Conservation (phyloP, 2,329 filamentous ascomycete species). For the Berkeleyomyces rouxiae region DNA sequence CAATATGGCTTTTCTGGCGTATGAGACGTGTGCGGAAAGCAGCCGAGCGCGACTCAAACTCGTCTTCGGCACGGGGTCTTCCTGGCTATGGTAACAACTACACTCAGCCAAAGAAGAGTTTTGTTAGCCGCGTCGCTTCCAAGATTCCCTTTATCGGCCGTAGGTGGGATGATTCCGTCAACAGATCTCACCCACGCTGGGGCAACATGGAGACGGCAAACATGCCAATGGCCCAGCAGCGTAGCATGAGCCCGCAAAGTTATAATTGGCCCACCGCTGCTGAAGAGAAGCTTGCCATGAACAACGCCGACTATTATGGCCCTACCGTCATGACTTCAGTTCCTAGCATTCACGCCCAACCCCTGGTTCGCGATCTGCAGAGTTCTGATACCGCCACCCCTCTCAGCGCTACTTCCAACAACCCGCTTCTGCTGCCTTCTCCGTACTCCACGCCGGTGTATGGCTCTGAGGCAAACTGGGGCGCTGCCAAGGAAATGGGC, state of each 20-base stretch:
- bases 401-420: neutral
- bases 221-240: neutral
- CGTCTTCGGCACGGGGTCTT: neutral
- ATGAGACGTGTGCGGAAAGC: slow-evolving; percentile 4
- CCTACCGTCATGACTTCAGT: neutral
- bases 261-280: neutral
- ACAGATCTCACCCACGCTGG: neutral
- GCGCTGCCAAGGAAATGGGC: neutral
- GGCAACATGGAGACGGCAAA: slow-evolving; percentile 7
- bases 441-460: neutral
- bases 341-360: neutral
- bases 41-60: neutral
- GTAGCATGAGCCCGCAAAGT: neutral
- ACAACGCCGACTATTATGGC: neutral
- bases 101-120: neutral
- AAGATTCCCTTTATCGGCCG: slow-evolving; percentile 6
- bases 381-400: neutral
- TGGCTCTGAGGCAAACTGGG: slow-evolving; percentile 3
- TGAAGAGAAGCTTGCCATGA: slow-evolving; percentile 1
- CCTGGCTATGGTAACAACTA: neutral
- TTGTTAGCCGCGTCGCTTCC: neutral
- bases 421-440: neutral
- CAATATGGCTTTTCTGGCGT: slow-evolving; percentile 11
- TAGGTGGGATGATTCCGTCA: neutral
- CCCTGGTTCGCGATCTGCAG: neutral